Evolutionary conservation across 768 basidiomycete genomes (phyloP), one percentile per base, ranked within the genome.

Genomic region (Rhodotorula taiwanensis): DNA sequence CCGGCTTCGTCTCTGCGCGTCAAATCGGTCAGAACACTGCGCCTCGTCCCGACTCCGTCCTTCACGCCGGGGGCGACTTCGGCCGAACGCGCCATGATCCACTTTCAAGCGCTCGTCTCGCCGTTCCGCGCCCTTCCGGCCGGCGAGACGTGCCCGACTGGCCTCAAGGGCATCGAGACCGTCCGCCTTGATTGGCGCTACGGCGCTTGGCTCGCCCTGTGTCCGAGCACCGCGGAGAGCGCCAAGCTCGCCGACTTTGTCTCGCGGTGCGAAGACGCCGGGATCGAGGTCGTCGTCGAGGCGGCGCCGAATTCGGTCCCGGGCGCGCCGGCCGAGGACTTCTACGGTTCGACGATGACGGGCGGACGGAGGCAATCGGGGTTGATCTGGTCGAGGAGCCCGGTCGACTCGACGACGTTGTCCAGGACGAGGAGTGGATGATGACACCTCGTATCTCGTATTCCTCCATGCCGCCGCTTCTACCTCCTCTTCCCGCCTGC

Each of bases 61-160:
- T 60, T 65, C 64, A 23, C 43, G 13, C 58, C 64, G 13, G 27
- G 33, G 36, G 52, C 43, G 5, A 44, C 58, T 20, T 65, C 64
- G 15, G 3, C 47, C 27, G 64, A 65, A 13, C 43, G 52, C 25
- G 53, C 64, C 49, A 49, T 51, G 2, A 16, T 42, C 11, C 64
- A 65, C 51, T 65, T 65, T n/a, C 31, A 44, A 4, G 52, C 64
- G 13, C 64, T 65, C 54, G 43, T 65, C 42, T 25, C 43, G 0
- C 58, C 64, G 4, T 65, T 65, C 36, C 43, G 23, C 4, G 1
- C 4, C 15, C 14, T 41, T 15, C 4, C 13, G 34, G 8, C 44
- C 49, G 13, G 4, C 10, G 9, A 11, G 8, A 10, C 48, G 28
- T 20, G 30, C 6, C 30, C 31, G 30, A 21, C 54, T 8, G 41